Conservation (phyloP, 371 early-diverging fungal genomes). For the Rhizomucor miehei region DNA sequence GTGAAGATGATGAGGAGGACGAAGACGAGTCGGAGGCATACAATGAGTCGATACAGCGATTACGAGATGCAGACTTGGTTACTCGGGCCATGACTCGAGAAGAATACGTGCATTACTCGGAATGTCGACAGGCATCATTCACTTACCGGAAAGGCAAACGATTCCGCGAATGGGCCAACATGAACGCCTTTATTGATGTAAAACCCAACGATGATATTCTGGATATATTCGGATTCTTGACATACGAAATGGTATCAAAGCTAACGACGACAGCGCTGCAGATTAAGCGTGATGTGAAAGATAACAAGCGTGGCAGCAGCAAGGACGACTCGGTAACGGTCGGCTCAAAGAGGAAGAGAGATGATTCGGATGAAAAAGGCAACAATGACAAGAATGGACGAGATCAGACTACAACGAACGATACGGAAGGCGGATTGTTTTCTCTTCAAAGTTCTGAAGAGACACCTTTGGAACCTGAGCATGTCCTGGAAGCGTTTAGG, state of each 20-base stretch:
- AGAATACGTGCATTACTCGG: conserved; percentile 98
- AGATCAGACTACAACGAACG: conserved; percentile 18
- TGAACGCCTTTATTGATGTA: conserved; percentile 81
- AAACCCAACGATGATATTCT: conserved; percentile 94
- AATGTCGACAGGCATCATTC: conserved; percentile 97
- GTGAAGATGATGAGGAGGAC: conserved; percentile 78
- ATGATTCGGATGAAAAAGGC: conserved; percentile 38
- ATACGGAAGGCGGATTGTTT: conserved; percentile 64
- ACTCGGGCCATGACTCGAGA: conserved; percentile 96
- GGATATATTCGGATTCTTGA: conserved; percentile 96
- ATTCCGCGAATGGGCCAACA: conserved; percentile 95
- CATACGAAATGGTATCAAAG: conserved; percentile 94
- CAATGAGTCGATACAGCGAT: conserved; percentile 78
- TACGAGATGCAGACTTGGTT: conserved; percentile 83
- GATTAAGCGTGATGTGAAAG: conserved; percentile 59
- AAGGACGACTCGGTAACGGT: not conserved
- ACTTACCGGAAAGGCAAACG: conserved; percentile 92
- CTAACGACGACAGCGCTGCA: conserved; percentile 85
- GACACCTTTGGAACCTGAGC: conserved; percentile 78
- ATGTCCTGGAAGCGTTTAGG: conserved; percentile 91
- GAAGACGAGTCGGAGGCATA: conserved; percentile 87
- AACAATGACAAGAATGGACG: conserved; percentile 12
- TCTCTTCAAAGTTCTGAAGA: conserved; percentile 74
- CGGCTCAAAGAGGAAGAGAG: conserved; percentile 33
- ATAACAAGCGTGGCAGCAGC: conserved; percentile 27